Conservation (phyloP, 2,329 filamentous ascomycete species). For the Fusarium setosum region DNA sequence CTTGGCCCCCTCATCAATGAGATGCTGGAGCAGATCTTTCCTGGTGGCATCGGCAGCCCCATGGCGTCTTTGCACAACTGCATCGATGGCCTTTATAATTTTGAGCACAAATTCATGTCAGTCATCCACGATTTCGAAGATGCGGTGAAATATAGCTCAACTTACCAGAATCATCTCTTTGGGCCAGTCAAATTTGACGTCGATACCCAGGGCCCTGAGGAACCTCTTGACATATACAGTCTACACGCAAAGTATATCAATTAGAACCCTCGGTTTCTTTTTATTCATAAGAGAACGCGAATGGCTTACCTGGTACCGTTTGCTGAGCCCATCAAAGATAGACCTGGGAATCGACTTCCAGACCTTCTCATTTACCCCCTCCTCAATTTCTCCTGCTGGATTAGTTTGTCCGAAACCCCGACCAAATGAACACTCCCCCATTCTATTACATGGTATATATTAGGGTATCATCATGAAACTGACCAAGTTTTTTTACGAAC, state of each 20-base stretch:
- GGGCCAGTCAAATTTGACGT: not conserved
- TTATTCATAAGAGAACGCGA: not conserved
- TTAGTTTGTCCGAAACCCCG: not conserved
- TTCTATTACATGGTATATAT: not conserved
- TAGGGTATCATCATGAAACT: not conserved
- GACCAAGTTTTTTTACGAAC: not conserved
- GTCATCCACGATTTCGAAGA: not conserved
- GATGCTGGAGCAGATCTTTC: not conserved
- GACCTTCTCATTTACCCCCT: not conserved
- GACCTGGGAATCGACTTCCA: not conserved
- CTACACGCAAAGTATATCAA: not conserved
- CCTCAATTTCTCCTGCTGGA: not conserved
- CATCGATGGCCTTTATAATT: not conserved
- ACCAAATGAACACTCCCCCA: conserved; percentile 1
- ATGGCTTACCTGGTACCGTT: not conserved
- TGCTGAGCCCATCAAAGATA: not conserved
- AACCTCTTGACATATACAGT: not conserved
- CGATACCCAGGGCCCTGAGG: not conserved
- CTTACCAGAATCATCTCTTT: not conserved
- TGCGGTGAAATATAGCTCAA: too few species aligned
- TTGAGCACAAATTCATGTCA: not conserved
- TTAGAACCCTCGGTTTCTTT: not conserved
- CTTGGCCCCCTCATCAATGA: not conserved
- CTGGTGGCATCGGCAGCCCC: not conserved
- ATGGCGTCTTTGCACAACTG: not conserved